Conservation (phyloP, 257 asterid genomes). For the Plantago major region DNA sequence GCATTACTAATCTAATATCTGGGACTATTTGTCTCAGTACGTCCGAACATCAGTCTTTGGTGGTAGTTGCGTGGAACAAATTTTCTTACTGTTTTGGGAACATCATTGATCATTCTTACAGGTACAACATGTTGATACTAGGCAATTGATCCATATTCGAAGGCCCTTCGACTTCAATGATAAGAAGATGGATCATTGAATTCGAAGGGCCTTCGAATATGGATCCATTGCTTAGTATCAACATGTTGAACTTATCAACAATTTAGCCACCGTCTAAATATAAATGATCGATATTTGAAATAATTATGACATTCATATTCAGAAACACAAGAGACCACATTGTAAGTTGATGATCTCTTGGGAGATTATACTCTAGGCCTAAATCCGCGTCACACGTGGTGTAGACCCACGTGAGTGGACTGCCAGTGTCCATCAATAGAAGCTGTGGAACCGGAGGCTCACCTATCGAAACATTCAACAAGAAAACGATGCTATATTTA, state of each 20-base stretch:
- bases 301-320: too few relatives aligned
- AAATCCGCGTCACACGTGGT: too few relatives aligned
- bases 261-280: too few relatives aligned
- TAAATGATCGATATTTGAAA: conserved; percentile 16
- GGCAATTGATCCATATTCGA: conserved; percentile 19
- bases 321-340: too few relatives aligned
- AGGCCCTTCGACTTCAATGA: conserved; percentile 21
- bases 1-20: too few relatives aligned
- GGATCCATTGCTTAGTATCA: conserved; percentile 20
- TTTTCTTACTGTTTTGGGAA: conserved; percentile 27
- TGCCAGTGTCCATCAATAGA: too few relatives aligned
- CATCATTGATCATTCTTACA: conserved; percentile 19
- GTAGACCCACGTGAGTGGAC: too few relatives aligned
- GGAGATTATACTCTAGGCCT: too few relatives aligned
- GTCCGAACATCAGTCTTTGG: conserved; percentile 1
- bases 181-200: conserved; percentile 1
- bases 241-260: conserved; percentile 17
- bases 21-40: conserved; percentile 21
- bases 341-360: too few relatives aligned
- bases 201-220: conserved; percentile 18
- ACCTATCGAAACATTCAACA: too few relatives aligned
- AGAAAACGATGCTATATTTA: too few relatives aligned
- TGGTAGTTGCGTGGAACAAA: conserved; percentile 7
- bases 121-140: conserved; percentile 17
- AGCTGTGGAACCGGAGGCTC: too few relatives aligned